phyloP scores from a whole-genome alignment of 2,329 filamentous ascomycete species.

The Neofusicoccum umdonicola region DNA sequence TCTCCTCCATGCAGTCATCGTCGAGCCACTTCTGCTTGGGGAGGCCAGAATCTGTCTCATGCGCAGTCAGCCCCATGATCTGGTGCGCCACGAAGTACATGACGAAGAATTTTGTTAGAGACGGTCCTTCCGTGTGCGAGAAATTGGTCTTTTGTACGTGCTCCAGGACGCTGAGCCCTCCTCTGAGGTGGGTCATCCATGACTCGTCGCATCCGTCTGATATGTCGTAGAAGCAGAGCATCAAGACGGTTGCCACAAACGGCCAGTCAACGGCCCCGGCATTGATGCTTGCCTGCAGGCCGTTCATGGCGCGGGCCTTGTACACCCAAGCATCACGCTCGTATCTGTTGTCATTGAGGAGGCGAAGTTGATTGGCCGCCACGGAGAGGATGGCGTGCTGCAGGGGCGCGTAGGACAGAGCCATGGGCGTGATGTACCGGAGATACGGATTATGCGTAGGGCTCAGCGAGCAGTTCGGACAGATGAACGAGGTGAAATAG shows the following conservation, averaged over 20 bases:
- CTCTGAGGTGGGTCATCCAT: conserved; percentile 33
- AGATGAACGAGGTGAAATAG: conserved; percentile 32
- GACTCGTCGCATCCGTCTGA: conserved; percentile 32
- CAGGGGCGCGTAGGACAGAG: conserved; percentile 24
- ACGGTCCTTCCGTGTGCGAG: conserved; percentile 19
- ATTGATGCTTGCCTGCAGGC: conserved; percentile 25
- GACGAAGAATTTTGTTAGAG: conserved; percentile 25
- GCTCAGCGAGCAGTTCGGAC: conserved; percentile 32
- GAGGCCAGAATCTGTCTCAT: conserved; percentile 18
- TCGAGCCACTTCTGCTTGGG: conserved; percentile 22
- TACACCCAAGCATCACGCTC: conserved; percentile 26
- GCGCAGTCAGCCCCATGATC: conserved; percentile 29
- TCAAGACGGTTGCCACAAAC: conserved; percentile 30
- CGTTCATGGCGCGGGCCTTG: conserved; percentile 27
- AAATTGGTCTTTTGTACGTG: conserved; percentile 13
- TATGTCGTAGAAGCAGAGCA: conserved; percentile 38
- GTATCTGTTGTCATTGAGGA: conserved; percentile 26
- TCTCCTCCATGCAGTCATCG: conserved; percentile 27
- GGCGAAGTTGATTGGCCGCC: conserved; percentile 29
- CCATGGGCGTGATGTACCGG: conserved; percentile 25
- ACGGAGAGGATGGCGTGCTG: conserved; percentile 29
- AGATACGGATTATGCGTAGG: conserved; percentile 31
- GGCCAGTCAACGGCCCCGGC: conserved; percentile 23
- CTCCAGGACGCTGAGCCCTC: conserved; percentile 28
- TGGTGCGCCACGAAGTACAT: conserved; percentile 37